phyloP scores from a whole-genome alignment of 2,329 filamentous ascomycete species.

The Penicillium frequentans region DNA sequence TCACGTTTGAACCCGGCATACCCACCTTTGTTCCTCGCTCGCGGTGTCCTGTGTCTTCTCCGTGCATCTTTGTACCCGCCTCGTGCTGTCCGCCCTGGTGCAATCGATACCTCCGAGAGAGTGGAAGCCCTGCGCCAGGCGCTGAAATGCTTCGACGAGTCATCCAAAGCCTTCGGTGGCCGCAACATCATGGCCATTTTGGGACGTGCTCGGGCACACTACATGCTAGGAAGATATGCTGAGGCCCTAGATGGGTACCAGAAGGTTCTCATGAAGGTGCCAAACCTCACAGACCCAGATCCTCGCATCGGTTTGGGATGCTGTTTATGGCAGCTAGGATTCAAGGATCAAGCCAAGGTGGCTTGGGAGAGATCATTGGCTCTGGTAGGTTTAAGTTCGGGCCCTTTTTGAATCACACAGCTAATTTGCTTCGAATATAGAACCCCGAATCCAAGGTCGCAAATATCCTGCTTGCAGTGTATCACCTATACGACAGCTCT shows the following conservation, averaged over 20 bases:
- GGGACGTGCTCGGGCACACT: slow-evolving; percentile 83
- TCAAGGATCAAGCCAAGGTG: slow-evolving; percentile 85
- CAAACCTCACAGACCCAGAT: slow-evolving; percentile 86
- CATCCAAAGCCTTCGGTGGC: slow-evolving; percentile 76
- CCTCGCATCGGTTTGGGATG: slow-evolving; percentile 94
- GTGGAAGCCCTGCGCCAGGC: slow-evolving; percentile 80
- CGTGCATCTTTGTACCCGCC: slow-evolving; percentile 81
- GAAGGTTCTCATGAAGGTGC: slow-evolving; percentile 80
- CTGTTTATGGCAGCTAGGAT: slow-evolving; percentile 95
- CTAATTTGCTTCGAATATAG: slow-evolving; percentile 24
- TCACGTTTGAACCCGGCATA: slow-evolving; percentile 90
- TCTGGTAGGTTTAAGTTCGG: slow-evolving; percentile 53
- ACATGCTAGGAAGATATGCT: slow-evolving; percentile 79
- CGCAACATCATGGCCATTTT: slow-evolving; percentile 91
- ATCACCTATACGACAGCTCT: slow-evolving; percentile 83
- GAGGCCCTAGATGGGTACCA: slow-evolving; percentile 86
- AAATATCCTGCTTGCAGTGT: slow-evolving; percentile 84
- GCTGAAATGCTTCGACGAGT: slow-evolving; percentile 92
- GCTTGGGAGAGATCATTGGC: slow-evolving; percentile 90
- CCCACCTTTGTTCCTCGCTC: slow-evolving; percentile 84
- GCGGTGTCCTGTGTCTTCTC: slow-evolving; percentile 84
- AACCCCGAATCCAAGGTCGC: slow-evolving; percentile 83
- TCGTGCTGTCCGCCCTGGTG: slow-evolving; percentile 62
- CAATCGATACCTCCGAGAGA: slow-evolving; percentile 67
- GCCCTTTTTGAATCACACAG: neutral